These are phyloP conservation scores for Plasmodium vivax DNA, from an alignment of 169 alveolate species.

Conservation along the genomic window DNA sequence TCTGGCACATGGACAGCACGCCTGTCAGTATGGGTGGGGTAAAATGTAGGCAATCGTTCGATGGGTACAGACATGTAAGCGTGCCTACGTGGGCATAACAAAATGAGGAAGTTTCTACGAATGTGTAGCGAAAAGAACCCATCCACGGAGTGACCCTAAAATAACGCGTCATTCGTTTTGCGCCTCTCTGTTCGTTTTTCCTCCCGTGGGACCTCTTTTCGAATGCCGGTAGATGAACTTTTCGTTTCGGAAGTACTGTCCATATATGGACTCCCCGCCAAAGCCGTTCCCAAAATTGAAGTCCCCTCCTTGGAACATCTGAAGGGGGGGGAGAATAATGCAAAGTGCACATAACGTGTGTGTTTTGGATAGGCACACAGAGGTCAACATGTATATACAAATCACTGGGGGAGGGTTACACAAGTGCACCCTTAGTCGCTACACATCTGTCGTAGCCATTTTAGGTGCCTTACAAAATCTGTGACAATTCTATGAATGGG, in stretches of 20 bases:
- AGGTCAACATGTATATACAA: neutral
- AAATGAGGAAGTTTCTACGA: neutral
- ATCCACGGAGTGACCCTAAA: neutral
- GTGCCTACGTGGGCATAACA: neutral
- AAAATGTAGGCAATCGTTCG: neutral
- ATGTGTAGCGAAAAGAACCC: neutral
- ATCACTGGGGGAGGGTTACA: neutral
- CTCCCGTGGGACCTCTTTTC: conserved; percentile 79
- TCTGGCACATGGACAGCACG: conserved; percentile 88
- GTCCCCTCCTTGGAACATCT: conserved; percentile 93
- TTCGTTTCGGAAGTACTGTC: conserved; percentile 89
- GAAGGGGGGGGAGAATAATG: neutral
- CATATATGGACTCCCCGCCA: conserved; percentile 90
- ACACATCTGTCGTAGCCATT: neutral
- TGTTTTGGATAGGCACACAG: neutral
- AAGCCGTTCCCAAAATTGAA: conserved; percentile 88
- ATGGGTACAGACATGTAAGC: conserved; percentile 23
- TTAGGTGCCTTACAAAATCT: conserved; percentile 79
- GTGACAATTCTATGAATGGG: conserved; percentile 86
- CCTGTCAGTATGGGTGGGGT: conserved; percentile 63
- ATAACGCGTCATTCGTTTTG: neutral
- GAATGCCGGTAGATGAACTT: conserved; percentile 84
- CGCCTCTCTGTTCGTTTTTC: neutral
- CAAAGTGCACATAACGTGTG: neutral
- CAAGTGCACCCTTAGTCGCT: neutral